phyloP scores from a whole-genome alignment of 257 asterid genomes.

The Ajuga chamaepitys region DNA sequence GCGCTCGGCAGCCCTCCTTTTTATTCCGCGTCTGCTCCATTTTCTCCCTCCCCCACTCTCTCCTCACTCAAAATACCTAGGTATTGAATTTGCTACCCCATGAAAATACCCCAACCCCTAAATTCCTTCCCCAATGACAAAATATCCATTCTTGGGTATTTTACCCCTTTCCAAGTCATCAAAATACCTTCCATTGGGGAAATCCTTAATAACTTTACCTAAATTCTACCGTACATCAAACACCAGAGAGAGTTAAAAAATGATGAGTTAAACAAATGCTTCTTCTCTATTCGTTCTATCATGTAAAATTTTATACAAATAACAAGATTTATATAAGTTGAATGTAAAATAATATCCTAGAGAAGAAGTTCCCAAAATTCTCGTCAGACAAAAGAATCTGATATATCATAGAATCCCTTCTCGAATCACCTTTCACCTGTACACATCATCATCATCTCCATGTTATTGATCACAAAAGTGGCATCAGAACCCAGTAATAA shows the following conservation, averaged over 20 bases:
- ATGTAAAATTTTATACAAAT: slow-evolving; percentile 17
- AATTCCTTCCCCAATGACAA: no score
- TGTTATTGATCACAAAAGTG: neutral
- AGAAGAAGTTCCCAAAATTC: slow-evolving; percentile 20
- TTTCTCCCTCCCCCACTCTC: no score
- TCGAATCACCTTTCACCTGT: neutral
- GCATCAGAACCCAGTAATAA: neutral
- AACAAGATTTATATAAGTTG: neutral
- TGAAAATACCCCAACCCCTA: neutral
- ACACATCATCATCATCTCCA: slow-evolving; percentile 1
- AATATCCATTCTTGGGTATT: no score
- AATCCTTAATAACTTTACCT: no score
- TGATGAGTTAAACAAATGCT: slow-evolving; percentile 9
- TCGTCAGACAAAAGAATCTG: slow-evolving; percentile 1
- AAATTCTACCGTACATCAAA: no score
- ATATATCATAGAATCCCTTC: neutral
- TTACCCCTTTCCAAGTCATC: no score
- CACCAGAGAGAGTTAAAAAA: no score
- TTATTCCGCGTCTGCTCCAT: no score
- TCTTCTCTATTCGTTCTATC: slow-evolving; percentile 2
- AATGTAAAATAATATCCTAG: slow-evolving; percentile 8
- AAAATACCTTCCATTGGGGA: no score
- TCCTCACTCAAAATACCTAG: no score
- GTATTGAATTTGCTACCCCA: neutral
- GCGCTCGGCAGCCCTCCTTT: no score